Base-by-base conservation (phyloP, 768 basidiomycete genomes). In the Leccinellum luteum region DNA sequence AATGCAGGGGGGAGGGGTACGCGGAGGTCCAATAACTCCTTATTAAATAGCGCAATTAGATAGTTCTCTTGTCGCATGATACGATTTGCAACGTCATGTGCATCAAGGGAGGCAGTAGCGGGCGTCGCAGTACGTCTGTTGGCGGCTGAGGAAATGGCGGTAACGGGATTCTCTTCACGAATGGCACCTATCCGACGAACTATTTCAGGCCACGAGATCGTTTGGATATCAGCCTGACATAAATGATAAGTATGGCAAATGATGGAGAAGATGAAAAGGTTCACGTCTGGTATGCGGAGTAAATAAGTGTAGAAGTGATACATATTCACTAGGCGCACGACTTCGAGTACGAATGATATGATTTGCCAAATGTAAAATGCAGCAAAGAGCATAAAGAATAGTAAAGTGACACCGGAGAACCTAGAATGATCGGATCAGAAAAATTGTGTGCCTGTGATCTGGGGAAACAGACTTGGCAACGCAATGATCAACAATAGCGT, bases 1-100 rank as follows among this genome's bases (percentile, higher is more conserved):
- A 88, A 64, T n/a, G 74, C 56, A 21, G 63, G 71, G 6, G 94
- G 95, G 27, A 94, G 67, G 3, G 97, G 92, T 1, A 94, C 82
- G 9, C 86, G 85, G 21, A 98, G 79, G 73, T 99, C 91, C 52
- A 99, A 79, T 5, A 98, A 73, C 61, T 97, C 94, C 71, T 98
- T 98, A 76, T 98, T 99, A 74, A 99, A 97, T 19, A 99, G 74
- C 0, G 97, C 94, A 57, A 98, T 97, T 51, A 99, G 81, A 69
- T 98, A 99, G 74, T 99, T 99, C 69, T 98, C 97, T 71, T 98
- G 93, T 31, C 97, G 84, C 85, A 99, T 83, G 66, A 99, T 98
- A 52, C 97, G 89, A 70, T 98, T 98, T 4, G 96, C 96, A 53
- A 98, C 86, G 73, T 98, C 96, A 69, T 99, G 97, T 2, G 96